Evolutionary conservation across 768 basidiomycete species (phyloP).

Genomic region (Mycena maculata): DNA sequence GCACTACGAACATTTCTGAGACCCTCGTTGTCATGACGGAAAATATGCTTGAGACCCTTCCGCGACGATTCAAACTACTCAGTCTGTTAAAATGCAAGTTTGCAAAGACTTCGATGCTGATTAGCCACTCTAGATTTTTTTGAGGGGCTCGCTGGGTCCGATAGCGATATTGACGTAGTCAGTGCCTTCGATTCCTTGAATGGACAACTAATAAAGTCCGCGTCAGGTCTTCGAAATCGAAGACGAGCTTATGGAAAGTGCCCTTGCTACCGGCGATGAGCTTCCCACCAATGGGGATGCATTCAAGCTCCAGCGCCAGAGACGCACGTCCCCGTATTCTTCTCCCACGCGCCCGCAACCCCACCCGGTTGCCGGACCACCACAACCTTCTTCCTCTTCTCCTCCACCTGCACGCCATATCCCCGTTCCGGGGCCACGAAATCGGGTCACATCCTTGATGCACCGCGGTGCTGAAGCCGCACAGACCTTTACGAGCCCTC

Average conservation of each 20-base stretch:
- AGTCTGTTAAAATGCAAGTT: constrained; percentile 59
- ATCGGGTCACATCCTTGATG: constrained; percentile 58
- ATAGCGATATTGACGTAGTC: constrained; percentile 81
- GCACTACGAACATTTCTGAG: constrained; percentile 76
- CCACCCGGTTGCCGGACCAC: constrained; percentile 23
- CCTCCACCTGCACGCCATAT: constrained; percentile 19
- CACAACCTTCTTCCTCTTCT: constrained; percentile 48
- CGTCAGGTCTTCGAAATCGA: constrained; percentile 82
- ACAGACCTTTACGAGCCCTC: constrained; percentile 65
- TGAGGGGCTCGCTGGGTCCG: constrained; percentile 80
- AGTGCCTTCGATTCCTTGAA: constrained; percentile 34
- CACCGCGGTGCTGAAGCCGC: constrained; percentile 49
- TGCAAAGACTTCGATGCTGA: constrained; percentile 1
- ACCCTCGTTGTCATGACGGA: constrained; percentile 77
- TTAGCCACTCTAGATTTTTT: constrained; percentile 67
- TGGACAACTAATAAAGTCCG: neutral
- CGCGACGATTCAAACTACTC: constrained; percentile 78
- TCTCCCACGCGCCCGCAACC: constrained; percentile 34
- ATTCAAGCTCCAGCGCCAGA: constrained; percentile 39
- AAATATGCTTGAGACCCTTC: constrained; percentile 77
- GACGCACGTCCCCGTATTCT: constrained; percentile 47
- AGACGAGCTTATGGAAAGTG: constrained; percentile 70
- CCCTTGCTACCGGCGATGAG: constrained; percentile 52
- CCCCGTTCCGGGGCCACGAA: constrained; percentile 36
- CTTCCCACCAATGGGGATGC: constrained; percentile 30